A percentile compares a stretch with the other conserved stretches of the same genome.
phyloP scores from a whole-genome alignment of 176 grass and related monocot species.

The Paspalum notatum region DNA sequence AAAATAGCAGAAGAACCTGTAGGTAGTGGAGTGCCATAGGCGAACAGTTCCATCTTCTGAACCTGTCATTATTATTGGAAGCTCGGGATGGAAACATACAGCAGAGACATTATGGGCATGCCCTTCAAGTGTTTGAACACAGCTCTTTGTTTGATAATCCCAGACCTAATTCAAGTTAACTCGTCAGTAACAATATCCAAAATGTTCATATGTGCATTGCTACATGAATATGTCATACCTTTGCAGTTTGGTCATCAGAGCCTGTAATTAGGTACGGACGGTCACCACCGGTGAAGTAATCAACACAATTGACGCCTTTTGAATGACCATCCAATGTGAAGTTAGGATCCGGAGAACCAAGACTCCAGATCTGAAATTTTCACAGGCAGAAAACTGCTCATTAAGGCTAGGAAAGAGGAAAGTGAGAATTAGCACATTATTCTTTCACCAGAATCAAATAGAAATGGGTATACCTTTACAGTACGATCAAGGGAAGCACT shows the following conservation, averaged over 20 bases:
- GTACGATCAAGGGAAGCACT: constrained; percentile 94
- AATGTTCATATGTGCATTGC: neutral
- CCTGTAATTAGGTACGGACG: constrained; percentile 90
- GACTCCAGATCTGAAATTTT: constrained; percentile 69
- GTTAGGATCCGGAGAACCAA: constrained; percentile 77
- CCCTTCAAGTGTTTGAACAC: constrained; percentile 80
- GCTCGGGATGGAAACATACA: constrained; percentile 90
- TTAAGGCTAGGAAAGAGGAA: constrained; percentile 14
- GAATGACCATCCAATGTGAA: constrained; percentile 76
- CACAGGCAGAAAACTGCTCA: neutral
- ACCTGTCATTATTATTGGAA: constrained; percentile 82
- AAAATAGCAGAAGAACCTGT: constrained; percentile 45
- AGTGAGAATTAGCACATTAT: neutral
- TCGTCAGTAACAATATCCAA: constrained; percentile 11
- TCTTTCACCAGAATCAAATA: constrained; percentile 5
- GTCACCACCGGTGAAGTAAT: constrained; percentile 87
- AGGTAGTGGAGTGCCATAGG: constrained; percentile 76
- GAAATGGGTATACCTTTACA: constrained; percentile 61
- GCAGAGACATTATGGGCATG: constrained; percentile 82
- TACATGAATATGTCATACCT: constrained; percentile 41
- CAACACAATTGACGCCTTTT: constrained; percentile 80
- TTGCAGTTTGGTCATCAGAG: constrained; percentile 76
- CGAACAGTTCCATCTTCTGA: constrained; percentile 78
- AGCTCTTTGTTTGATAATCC: constrained; percentile 83
- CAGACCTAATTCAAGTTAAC: constrained; percentile 62